A percentile compares a stretch with the other conserved stretches of the same genome.
Evolutionary conservation across 176 grass and related monocot species (phyloP).

Genomic region (Carex myosuroides): DNA sequence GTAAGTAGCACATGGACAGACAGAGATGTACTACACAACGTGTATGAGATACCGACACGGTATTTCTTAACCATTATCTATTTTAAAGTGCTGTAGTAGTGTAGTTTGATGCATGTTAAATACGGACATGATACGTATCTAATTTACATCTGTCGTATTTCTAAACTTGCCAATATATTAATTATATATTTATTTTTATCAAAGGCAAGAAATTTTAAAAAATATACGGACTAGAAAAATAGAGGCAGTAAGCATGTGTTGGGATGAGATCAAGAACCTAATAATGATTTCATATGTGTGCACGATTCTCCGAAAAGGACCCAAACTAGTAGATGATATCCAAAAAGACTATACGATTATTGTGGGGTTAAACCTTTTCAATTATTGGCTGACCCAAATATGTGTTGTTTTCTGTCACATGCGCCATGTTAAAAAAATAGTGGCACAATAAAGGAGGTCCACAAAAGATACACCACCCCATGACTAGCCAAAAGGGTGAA

Average conservation of each 20-base stretch:
- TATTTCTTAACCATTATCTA: not conserved
- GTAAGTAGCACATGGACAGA: not conserved
- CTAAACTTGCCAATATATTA: not conserved
- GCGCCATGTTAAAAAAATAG: not conserved
- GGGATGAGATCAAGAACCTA: not conserved
- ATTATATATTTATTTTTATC: not conserved
- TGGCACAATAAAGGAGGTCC: not conserved
- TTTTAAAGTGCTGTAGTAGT: not conserved
- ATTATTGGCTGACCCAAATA: constrained; percentile 19
- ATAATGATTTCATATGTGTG: not conserved
- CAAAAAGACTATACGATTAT: not conserved
- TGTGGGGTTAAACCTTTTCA: constrained; percentile 2
- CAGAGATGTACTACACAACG: not conserved
- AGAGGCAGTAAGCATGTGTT: not conserved
- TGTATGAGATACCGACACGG: not conserved
- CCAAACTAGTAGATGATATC: constrained; percentile 3
- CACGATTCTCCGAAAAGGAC: not conserved
- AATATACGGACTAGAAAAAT: not conserved
- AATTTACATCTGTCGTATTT: not conserved
- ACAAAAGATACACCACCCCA: not conserved
- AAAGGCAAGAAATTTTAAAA: not conserved
- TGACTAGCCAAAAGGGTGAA: not conserved
- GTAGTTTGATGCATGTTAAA: not conserved
- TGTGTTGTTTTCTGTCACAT: constrained; percentile 25
- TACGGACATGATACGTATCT: not conserved